Conservation (phyloP, 129 eudicot genomes). For the Artemisia tridentata region DNA sequence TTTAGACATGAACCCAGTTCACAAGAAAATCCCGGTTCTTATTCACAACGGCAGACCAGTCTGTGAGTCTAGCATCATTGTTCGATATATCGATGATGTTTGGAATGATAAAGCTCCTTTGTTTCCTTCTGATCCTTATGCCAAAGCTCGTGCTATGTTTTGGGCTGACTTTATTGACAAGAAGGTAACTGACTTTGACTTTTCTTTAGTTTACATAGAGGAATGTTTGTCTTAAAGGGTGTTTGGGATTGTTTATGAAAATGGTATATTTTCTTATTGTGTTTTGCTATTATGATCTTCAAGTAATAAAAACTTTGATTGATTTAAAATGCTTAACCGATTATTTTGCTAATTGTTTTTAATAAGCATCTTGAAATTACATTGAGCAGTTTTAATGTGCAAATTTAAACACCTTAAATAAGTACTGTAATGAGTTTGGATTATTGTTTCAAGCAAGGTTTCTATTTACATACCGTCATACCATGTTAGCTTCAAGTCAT, state of each 20-base stretch:
- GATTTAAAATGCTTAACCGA: too few species aligned
- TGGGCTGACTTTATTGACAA: constrained; percentile 52
- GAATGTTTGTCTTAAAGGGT: too few species aligned
- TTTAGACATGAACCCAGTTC: constrained; percentile 39
- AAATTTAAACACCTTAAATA: too few species aligned
- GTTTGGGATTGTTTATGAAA: too few species aligned
- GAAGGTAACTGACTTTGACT: constrained; percentile 31
- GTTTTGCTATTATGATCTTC: too few species aligned
- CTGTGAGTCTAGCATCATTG: constrained; percentile 40
- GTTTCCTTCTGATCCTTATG: constrained; percentile 43
- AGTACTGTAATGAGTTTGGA: too few species aligned
- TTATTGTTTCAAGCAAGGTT: too few species aligned
- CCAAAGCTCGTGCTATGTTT: constrained; percentile 45
- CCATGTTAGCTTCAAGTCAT: neutral
- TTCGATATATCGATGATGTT: constrained; percentile 50
- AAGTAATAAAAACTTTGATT: too few species aligned
- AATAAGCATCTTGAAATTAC: too few species aligned
- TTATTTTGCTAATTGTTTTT: too few species aligned
- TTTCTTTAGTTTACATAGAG: neutral
- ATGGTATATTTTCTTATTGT: neutral
- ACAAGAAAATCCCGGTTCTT: constrained; percentile 50
- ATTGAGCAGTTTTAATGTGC: too few species aligned
- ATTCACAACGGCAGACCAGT: constrained; percentile 41
- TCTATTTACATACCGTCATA: too few species aligned
- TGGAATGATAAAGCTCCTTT: constrained; percentile 41